Conservation (phyloP, 768 basidiomycete genomes). For the Lactarius tabidus region DNA sequence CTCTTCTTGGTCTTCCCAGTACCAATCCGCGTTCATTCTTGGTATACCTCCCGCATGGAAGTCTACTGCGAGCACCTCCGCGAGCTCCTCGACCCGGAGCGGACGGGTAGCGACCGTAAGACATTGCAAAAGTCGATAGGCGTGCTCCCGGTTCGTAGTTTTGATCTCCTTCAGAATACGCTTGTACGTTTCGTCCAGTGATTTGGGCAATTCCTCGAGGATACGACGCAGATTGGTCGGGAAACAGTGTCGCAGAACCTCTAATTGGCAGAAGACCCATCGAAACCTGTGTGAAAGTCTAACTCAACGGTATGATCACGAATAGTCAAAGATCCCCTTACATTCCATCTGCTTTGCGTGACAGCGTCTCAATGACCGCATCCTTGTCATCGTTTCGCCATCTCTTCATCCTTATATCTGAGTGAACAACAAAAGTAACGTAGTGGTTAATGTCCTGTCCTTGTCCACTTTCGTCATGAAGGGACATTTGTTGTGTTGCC, state of each 20-base stretch:
- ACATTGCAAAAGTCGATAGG: background rate
- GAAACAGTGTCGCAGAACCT: slow-evolving; percentile 5
- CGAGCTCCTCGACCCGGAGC: background rate
- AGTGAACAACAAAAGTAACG: background rate
- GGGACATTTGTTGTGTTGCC: background rate
- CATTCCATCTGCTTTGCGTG: background rate
- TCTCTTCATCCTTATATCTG: background rate
- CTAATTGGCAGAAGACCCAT: slow-evolving; percentile 9
- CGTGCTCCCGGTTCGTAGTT: background rate
- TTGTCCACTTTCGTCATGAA: background rate
- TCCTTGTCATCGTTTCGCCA: background rate
- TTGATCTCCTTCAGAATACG: slow-evolving; percentile 1
- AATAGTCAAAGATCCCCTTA: background rate
- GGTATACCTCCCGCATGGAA: background rate
- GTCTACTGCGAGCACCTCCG: background rate
- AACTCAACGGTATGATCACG: background rate
- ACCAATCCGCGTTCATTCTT: background rate
- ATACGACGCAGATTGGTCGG: background rate
- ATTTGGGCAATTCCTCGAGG: slow-evolving; percentile 1
- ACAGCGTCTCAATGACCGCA: background rate
- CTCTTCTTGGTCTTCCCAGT: background rate
- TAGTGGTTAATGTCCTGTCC: background rate
- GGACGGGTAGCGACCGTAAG: background rate
- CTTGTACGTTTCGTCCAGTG: slow-evolving; percentile 2
- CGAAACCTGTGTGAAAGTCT: background rate